These are phyloP conservation scores for Penicillium crystallinum DNA, from an alignment of 495 filamentous ascomycete species.

Conservation along the genomic window DNA sequence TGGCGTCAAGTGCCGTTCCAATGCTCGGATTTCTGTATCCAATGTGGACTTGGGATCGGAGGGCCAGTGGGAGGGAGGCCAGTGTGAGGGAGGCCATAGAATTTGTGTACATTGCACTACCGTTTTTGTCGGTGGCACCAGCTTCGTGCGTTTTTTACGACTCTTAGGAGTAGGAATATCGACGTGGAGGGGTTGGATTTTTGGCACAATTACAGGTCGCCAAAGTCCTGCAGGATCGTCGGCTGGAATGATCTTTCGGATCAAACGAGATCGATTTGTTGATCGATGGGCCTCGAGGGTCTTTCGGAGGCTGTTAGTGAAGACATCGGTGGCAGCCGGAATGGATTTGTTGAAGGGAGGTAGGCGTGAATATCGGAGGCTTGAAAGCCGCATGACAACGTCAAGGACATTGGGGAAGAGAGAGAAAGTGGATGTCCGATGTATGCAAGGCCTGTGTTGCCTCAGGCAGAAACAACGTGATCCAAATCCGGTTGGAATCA, in stretches of 20 bases:
- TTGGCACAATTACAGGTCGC: conserved; percentile 7
- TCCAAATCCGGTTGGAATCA: too few relatives aligned
- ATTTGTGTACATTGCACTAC: conserved; percentile 18
- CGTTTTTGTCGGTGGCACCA: neutral
- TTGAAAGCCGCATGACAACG: conserved; percentile 26
- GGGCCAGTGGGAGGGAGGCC: conserved; percentile 17
- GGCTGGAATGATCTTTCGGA: conserved; percentile 31
- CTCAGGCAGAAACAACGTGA: conserved; percentile 6
- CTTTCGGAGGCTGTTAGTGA: conserved; percentile 33
- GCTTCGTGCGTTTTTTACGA: too few relatives aligned
- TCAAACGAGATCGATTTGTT: conserved; percentile 39
- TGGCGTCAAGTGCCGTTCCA: conserved; percentile 40
- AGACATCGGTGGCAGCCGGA: conserved; percentile 19
- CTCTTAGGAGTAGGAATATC: too few relatives aligned
- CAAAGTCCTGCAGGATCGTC: conserved; percentile 14
- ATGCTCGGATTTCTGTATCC: conserved; percentile 43
- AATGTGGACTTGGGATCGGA: conserved; percentile 23
- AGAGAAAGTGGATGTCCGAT: neutral
- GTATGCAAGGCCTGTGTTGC: neutral
- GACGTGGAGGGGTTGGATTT: too few relatives aligned
- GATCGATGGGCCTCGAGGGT: conserved; percentile 51
- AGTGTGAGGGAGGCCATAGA: conserved; percentile 29
- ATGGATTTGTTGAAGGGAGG: conserved; percentile 9
- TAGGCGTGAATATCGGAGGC: conserved; percentile 10
- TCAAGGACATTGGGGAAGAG: conserved; percentile 10